Evolutionary conservation across 2,329 filamentous ascomycete species (phyloP).

Genomic region (Cordyceps militaris): DNA sequence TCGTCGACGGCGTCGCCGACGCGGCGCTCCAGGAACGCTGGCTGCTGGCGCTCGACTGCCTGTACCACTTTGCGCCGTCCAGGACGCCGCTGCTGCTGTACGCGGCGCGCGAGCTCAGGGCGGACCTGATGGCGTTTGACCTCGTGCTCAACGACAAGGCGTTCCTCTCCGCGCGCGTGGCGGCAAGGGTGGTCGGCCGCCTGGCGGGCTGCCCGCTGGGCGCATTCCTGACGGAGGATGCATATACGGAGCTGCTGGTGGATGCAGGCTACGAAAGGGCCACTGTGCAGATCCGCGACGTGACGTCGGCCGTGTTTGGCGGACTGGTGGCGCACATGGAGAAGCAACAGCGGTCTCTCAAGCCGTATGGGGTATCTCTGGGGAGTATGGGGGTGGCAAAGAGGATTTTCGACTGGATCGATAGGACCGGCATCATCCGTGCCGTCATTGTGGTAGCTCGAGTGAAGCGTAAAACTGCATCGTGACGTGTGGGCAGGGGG

Average conservation of each 20-base stretch:
- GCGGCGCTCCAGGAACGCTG: constrained; percentile 31
- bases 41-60: constrained; percentile 48
- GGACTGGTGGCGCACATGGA: constrained; percentile 40
- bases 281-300: constrained; percentile 38
- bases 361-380: constrained; percentile 29
- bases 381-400: constrained; percentile 31
- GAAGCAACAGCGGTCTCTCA: constrained; percentile 26
- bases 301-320: constrained; percentile 46
- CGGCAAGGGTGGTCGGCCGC: constrained; percentile 36
- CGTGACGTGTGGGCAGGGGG: no score
- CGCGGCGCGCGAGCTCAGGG: constrained; percentile 31
- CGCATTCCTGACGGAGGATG: constrained; percentile 39
- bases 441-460: constrained; percentile 29
- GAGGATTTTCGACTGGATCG: constrained; percentile 33
- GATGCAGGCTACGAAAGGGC: constrained; percentile 39
- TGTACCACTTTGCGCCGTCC: constrained; percentile 51
- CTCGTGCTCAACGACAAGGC: constrained; percentile 34
- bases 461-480: constrained; percentile 5
- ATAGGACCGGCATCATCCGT: constrained; percentile 26
- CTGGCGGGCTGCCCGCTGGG: constrained; percentile 40
- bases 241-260: constrained; percentile 39
- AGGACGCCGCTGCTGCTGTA: constrained; percentile 38
- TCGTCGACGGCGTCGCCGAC: constrained; percentile 23
- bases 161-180: constrained; percentile 22
- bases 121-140: constrained; percentile 50